Base-by-base conservation (phyloP, 192 early-diverging fungal species). In the Coemansia asiatica region DNA sequence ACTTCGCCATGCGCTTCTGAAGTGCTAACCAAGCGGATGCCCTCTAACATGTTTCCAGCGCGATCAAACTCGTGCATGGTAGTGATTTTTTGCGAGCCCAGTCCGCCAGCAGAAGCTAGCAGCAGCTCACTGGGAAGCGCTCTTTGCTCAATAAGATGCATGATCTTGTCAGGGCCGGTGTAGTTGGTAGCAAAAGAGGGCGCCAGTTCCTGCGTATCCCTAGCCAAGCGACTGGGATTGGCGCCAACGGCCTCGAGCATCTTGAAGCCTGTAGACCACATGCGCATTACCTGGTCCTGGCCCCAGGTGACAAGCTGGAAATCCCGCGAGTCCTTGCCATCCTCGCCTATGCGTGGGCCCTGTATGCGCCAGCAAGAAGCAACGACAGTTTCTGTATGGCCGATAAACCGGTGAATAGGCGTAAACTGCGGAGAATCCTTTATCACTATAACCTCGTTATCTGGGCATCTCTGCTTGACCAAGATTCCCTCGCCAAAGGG, bases 281-380 rank as follows among this genome's bases (percentile, higher is more conserved):
- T 56, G 21, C 80, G 74, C 68, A 82, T 40, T 23, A 76, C 65
- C 63, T 64, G 71, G 59, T 82, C 80, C 23, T 49, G 49, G n/a
- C 64, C 68, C 80, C 80, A 82, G 31, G 80, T 77, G 7, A 82
- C 72, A 4, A 82, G 67, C 68, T 82, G 72, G 66, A 63, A 62
- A 36, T 66, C 70, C 15, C 58, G 49, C 19, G 51, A 21, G 38
- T 64, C 33, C 28, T 19, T 46, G 29, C 44, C 51, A 55, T 57
- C 28, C 8, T 29, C 44, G 46, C 48, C 51, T 18, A 23, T 23
- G 1, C 22, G 49, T 10, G 58, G 56, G 15, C 55, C 22, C 44
- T 64, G 59, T 38, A 64, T 29, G 28, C 79, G 72, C 79, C 79
- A 81, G 38, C 28, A 69, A 0, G 79, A 46, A 1, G 69, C 79